Evolutionary conservation across 345 rosid species (phyloP), one percentile per base, ranked within the genome.

Genomic region (Brassica cretica): DNA sequence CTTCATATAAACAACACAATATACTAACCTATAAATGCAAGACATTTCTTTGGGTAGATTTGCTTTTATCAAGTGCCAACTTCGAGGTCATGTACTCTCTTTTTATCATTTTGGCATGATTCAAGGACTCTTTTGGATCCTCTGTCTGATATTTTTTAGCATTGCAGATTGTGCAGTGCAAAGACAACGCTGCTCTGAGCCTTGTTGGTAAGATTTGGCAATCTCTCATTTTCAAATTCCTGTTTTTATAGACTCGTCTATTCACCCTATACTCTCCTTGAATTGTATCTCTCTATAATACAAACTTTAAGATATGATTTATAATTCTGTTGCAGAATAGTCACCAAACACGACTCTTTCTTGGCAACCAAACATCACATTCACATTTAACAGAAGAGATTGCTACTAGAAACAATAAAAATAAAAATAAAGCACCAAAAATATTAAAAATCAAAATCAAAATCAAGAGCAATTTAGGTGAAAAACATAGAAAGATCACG

Each of bases 121-220:
- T 68, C 49, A 24, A 78, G 70, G 78, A 60, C 74, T 73, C 59
- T 73, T 68, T 73, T 78, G 78, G 78, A 61, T 67, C 70, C 59
- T 61, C 12, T 8, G 58, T 33, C 18, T 77, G 60, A 71, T 71
- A 77, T 64, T 64, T 44, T 63, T 12, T n/a, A 41, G 76, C 49
- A 64, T 67, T 35, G 32, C 49, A 59, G 60, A 30, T 19, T 58
- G 25, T 68, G 73, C 73, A 72, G 56, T 59, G 56, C 62, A 73
- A 68, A 78, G 74, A 78, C 68, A 73, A 73, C 70, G 74, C 61
- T 78, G 56, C 30, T 78, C 2, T 8, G 49, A 78, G 56, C 49
- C 64, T 78, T 78, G 35, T 78, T 78, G 35, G 41, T 33, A 61
- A 29, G 41, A 60, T 67, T 67, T 46, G 46, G 59, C 70, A 60